Base-by-base conservation (phyloP, 805 yeast species). In the Metschnikowia kofuensis region DNA sequence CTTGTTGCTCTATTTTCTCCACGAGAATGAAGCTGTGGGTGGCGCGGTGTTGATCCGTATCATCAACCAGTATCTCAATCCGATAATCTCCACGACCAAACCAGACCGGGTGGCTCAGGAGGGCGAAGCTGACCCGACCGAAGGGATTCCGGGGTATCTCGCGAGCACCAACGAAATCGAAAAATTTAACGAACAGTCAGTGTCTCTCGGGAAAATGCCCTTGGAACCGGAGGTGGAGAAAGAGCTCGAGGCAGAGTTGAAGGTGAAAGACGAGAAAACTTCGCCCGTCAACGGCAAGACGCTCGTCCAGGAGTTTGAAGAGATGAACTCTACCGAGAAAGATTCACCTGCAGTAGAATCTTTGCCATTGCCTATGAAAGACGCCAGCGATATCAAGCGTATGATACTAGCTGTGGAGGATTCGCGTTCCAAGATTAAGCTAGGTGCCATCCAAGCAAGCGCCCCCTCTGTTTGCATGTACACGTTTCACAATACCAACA, bases 391-490 rank as follows among this genome's bases (percentile, higher is more conserved):
- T 64, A 76, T 94, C 44, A 87, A 86, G 62, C 71, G 88, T 50
- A 92, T 87, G 62, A 84, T 92, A 16, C 75, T 82, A 52, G 79
- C 83, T 49, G 88, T 94, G 30, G 88, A 83, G 59, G 98, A 92
- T 66, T 82, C 92, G 8, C 76, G 96, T 51, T 80, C 87, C 32
- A 81, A 85, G 53, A 82, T 92, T 50, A 78, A 75, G 55, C 65
- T 92, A 44, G 87, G 83, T 26, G 75, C 84, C 6, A 68, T 79
- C 31, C 96, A 87, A 68, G 86, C 95, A 4, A 75, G 89, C 21
- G 80, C 92, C 27, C 99, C 99, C 21, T 87, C 96, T 48, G 96
- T 92, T 34, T 94, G 98, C 68, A 89, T 92, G 96, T 94, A 94
- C 72, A 92, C 98, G 0, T 91, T 94, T 72, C 99, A 94, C 74